Evolutionary conservation across 2,329 filamentous ascomycete species (phyloP).

Genomic region (Graphium sp.): DNA sequence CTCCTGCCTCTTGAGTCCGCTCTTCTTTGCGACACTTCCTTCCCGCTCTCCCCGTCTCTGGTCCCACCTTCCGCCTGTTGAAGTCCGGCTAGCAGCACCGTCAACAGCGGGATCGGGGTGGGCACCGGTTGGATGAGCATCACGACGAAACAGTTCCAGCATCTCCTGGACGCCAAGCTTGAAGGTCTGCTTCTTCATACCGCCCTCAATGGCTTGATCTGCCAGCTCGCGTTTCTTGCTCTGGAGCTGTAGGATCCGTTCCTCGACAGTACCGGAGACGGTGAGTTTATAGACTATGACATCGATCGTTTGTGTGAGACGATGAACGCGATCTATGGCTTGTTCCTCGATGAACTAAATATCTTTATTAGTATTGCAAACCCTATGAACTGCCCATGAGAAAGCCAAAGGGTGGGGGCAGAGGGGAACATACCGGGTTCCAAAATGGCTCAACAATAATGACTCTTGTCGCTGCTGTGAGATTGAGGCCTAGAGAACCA

Average conservation of each 20-base stretch:
- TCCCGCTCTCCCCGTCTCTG: conserved; percentile 11
- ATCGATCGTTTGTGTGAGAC: conserved; percentile 90
- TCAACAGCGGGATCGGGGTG: conserved; percentile 3
- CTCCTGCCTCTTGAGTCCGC: conserved; percentile 13
- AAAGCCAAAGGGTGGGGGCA: conserved; percentile 3
- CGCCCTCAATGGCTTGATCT: conserved; percentile 78
- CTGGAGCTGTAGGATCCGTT: conserved; percentile 85
- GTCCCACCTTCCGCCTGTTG: conserved; percentile 8
- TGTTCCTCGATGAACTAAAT: conserved; percentile 90
- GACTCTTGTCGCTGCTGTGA: conserved; percentile 85
- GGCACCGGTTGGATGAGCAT: conserved; percentile 6
- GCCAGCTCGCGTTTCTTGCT: conserved; percentile 85
- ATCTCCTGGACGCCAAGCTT: conserved; percentile 92
- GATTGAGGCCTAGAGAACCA: conserved; percentile 79
- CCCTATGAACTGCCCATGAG: no score
- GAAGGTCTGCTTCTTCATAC: conserved; percentile 52
- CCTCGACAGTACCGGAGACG: conserved; percentile 74
- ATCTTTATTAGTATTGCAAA: conserved; percentile 5
- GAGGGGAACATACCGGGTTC: conserved; percentile 55
- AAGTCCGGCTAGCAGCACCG: conserved; percentile 5
- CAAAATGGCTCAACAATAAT: conserved; percentile 96
- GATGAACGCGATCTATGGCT: conserved; percentile 94
- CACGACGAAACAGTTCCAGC: conserved; percentile 65
- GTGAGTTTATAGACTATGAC: conserved; percentile 93
- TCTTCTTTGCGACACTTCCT: conserved; percentile 7